These are phyloP conservation scores for Penicillium lagena DNA, from an alignment of 495 filamentous ascomycete genomes.

Conservation along the genomic window DNA sequence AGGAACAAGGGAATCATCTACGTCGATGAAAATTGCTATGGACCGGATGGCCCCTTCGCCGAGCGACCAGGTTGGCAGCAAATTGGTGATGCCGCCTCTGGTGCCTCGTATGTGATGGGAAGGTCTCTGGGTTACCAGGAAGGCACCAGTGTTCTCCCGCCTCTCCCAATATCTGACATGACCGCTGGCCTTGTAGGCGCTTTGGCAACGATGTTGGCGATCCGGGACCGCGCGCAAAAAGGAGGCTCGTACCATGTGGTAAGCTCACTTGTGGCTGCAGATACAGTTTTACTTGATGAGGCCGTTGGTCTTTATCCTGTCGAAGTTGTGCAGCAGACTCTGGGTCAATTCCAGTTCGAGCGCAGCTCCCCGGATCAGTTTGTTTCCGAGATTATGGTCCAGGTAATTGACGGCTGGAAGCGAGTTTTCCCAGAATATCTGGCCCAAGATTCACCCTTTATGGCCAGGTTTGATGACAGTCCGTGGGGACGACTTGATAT, in stretches of 20 bases:
- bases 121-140: slow-evolving; percentile 53
- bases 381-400: slow-evolving; percentile 21
- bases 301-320: slow-evolving; percentile 21
- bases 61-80: slow-evolving; percentile 42
- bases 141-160: slow-evolving; percentile 56
- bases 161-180: slow-evolving; percentile 68
- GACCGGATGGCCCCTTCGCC: slow-evolving; percentile 25
- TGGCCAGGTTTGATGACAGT: slow-evolving; percentile 18
- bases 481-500: slow-evolving; percentile 15
- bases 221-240: slow-evolving; percentile 17
- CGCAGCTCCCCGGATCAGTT: slow-evolving; percentile 14
- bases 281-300: slow-evolving; percentile 8
- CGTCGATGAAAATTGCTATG: slow-evolving; percentile 61
- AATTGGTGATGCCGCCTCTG: slow-evolving; percentile 34
- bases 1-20: slow-evolving; percentile 54
- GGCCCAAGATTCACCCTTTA: slow-evolving; percentile 14
- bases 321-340: slow-evolving; percentile 11
- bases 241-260: slow-evolving; percentile 23
- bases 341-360: slow-evolving; percentile 6
- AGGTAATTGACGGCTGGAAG: slow-evolving; percentile 26
- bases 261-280: slow-evolving; percentile 20
- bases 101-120: slow-evolving; percentile 10
- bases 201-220: slow-evolving; percentile 44
- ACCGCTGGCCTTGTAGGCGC: slow-evolving; percentile 53
- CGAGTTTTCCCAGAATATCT: slow-evolving; percentile 15